phyloP scores from a whole-genome alignment of 2,329 filamentous ascomycete species.

The Talaromyces albobiverticillius region DNA sequence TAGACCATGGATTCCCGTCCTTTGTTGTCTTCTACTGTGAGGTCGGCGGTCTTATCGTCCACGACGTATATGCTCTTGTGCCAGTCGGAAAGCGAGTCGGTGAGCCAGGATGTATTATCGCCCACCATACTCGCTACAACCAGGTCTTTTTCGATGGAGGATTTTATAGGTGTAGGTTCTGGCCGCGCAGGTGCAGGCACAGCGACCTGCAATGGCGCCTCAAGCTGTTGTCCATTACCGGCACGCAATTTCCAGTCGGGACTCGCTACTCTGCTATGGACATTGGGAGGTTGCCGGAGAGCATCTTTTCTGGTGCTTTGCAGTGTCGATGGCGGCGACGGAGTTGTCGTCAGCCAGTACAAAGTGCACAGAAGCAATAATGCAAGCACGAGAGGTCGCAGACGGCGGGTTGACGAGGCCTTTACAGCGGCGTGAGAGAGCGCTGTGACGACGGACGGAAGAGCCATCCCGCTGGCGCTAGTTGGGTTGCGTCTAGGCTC shows the following conservation, averaged over 20 bases:
- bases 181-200: slow-evolving; percentile 1
- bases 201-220: background rate
- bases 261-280: too few species aligned
- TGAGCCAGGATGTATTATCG: slow-evolving; percentile 41
- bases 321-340: background rate
- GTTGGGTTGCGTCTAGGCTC: background rate
- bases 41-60: slow-evolving; percentile 46
- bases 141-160: slow-evolving; percentile 26
- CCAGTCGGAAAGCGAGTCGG: slow-evolving; percentile 44
- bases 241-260: too few species aligned
- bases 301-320: background rate
- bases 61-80: slow-evolving; percentile 56
- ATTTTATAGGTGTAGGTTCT: background rate
- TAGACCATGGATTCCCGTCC: slow-evolving; percentile 45
- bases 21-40: slow-evolving; percentile 49
- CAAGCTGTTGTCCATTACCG: background rate
- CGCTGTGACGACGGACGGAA: background rate
- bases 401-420: slow-evolving; percentile 4
- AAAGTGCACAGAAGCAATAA: slow-evolving; percentile 9
- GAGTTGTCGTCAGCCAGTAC: slow-evolving; percentile 6
- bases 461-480: background rate
- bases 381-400: slow-evolving; percentile 2
- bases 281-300: background rate
- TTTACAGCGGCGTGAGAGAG: background rate
- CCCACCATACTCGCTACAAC: slow-evolving; percentile 39